Conservation (phyloP, 768 basidiomycete genomes). For the Dacryopinax primogenitus region DNA sequence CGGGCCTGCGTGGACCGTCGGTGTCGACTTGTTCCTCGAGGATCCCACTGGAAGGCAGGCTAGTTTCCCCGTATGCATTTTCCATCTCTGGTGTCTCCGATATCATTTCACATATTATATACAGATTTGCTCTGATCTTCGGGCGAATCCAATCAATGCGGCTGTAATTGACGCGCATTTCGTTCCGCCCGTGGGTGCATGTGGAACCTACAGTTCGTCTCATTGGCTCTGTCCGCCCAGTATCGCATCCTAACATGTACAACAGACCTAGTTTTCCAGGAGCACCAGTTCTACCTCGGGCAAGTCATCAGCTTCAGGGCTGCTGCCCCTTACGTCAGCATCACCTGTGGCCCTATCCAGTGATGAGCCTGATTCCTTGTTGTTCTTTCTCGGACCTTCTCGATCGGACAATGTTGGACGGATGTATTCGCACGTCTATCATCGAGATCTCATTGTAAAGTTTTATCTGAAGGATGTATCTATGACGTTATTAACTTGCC, state of each 20-base stretch:
- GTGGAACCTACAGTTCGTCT: not conserved
- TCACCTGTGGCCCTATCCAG: not conserved
- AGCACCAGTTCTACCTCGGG: not conserved
- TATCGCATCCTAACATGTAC: not conserved
- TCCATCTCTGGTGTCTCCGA: not conserved
- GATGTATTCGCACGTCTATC: too few species aligned
- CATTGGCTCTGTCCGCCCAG: too few species aligned
- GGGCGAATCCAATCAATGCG: not conserved
- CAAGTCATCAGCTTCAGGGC: slow-evolving; percentile 5
- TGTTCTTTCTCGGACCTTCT: too few species aligned
- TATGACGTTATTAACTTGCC: not conserved
- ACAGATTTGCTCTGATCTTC: not conserved
- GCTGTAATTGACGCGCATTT: not conserved
- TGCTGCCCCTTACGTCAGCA: slow-evolving; percentile 1
- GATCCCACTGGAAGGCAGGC: not conserved
- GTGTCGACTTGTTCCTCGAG: not conserved
- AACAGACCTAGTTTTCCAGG: not conserved
- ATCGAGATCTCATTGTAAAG: too few species aligned
- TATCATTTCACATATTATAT: not conserved
- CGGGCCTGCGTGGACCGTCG: slow-evolving; percentile 3
- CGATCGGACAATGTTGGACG: too few species aligned
- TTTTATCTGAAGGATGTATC: too few species aligned
- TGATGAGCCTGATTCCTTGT: not conserved
- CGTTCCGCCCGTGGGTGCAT: not conserved
- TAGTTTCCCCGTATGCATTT: not conserved